Evolutionary conservation across 805 yeast species (phyloP).

Genomic region (Yamadazyma scolyti): DNA sequence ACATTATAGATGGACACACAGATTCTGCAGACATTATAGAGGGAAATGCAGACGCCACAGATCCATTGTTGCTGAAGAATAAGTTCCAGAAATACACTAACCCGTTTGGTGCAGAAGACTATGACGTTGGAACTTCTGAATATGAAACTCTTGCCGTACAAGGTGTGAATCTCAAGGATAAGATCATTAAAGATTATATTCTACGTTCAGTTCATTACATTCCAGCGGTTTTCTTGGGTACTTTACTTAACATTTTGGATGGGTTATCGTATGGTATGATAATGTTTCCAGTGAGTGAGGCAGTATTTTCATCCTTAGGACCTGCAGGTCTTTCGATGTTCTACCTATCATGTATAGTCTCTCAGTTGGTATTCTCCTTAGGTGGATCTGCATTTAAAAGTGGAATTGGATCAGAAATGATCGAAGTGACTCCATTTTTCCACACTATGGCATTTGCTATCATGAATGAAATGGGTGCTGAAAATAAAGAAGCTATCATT

Average conservation of each 20-base stretch:
- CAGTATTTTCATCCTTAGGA: constrained; percentile 72
- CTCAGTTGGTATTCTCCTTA: constrained; percentile 81
- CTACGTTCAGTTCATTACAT: constrained; percentile 44
- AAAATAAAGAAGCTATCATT: constrained; percentile 49
- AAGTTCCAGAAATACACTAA: constrained; percentile 2
- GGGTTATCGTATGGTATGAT: constrained; percentile 97
- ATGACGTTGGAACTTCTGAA: constrained; percentile 4
- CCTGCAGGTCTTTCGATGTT: constrained; percentile 93
- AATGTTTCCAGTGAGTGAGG: constrained; percentile 85
- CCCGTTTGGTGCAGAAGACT: constrained; percentile 3
- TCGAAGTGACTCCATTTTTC: constrained; percentile 97
- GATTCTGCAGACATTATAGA: too few relatives aligned
- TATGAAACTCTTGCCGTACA: constrained; percentile 2
- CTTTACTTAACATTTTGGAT: constrained; percentile 81
- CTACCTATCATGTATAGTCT: constrained; percentile 84
- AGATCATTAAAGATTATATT: constrained; percentile 9
- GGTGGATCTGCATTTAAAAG: constrained; percentile 89
- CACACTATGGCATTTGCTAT: constrained; percentile 88
- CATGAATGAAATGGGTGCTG: constrained; percentile 50
- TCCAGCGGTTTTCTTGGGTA: constrained; percentile 86
- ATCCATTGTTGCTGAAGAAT: constrained; percentile 1
- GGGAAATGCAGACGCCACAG: not conserved
- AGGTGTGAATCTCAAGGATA: too few relatives aligned
- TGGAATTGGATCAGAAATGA: constrained; percentile 98
- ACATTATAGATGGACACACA: too few relatives aligned